A percentile compares a stretch with the other conserved stretches of the same genome.
Evolutionary conservation across 2,329 filamentous ascomycete genomes (phyloP).

Genomic region (Aspergillus sp.): DNA sequence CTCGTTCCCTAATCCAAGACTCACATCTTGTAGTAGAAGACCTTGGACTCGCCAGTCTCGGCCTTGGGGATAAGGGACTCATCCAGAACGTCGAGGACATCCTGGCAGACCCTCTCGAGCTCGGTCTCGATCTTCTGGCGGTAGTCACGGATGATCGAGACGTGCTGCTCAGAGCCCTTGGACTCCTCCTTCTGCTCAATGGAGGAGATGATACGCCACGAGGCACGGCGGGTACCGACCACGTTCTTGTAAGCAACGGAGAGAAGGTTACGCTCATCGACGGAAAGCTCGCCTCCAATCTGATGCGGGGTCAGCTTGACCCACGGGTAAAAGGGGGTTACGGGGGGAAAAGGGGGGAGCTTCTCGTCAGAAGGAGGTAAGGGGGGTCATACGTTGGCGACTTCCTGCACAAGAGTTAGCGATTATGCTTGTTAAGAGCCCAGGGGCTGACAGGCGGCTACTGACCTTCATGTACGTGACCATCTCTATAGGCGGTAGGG

Average conservation of each 20-base stretch:
- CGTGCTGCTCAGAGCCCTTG: constrained; percentile 95
- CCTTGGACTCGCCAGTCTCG: constrained; percentile 96
- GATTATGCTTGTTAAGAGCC: constrained; percentile 24
- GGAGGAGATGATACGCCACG: constrained; percentile 98
- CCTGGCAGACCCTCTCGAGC: constrained; percentile 97
- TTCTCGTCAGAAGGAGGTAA: constrained; percentile 5
- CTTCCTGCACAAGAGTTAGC: constrained; percentile 64
- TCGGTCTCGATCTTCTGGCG: constrained; percentile 97
- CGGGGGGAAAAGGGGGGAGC: constrained; percentile 10
- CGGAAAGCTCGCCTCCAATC: constrained; percentile 67
- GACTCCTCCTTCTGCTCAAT: constrained; percentile 99
- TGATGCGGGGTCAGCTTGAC: constrained; percentile 35
- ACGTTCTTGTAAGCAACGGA: constrained; percentile 99
- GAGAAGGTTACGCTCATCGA: constrained; percentile 83
- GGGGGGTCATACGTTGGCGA: constrained; percentile 72
- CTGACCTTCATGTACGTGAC: constrained; percentile 95
- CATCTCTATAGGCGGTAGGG: constrained; percentile 66
- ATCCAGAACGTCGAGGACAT: constrained; percentile 93
- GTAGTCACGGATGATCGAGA: constrained; percentile 91
- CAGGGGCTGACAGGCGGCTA: constrained; percentile 21
- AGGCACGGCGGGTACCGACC: constrained; percentile 94
- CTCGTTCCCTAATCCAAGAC: constrained; percentile 42
- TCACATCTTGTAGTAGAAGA: constrained; percentile 99
- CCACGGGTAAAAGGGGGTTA: constrained; percentile 10
- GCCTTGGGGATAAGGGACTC: constrained; percentile 92